Evolutionary conservation across 371 early-diverging fungal genomes (phyloP), one percentile per base, ranked within the genome.

Genomic region (Parasitella parasitica): DNA sequence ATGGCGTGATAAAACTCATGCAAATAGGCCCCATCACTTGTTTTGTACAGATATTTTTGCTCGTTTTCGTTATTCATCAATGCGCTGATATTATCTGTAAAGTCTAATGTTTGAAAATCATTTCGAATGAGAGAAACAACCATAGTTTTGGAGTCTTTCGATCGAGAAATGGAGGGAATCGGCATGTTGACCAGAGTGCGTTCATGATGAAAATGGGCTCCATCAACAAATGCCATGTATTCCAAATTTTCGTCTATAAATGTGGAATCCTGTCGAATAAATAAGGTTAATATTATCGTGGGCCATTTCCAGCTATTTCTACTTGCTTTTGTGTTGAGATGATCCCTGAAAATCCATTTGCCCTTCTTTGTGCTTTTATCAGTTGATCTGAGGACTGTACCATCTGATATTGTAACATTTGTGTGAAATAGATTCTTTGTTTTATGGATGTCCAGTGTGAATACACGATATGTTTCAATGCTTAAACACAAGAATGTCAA

Each of bases 221-320:
- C 76, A 43, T 78, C 79, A 0, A 72, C 74, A 60, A 73, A 70
- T 6, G 70, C 67, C 69, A 78, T 76, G 22, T 76, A 73, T 51
- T 78, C 74, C n/a, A 73, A 16, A 2, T 64, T 58, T 16, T 66
- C 72, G 28, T 71, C 67, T 7, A 57, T 58, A 52, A 67, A 64
- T 8, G 56, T 65, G 26, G 57, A 53, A 18, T 56, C 27, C 73
- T 73, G 48, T 27, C 7, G 43, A 2, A 39, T 20, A 22, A 27
- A 36, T 48, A 12, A 28, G 11, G 26, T 4, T 32, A 38, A 4
- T 39, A 4, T 48, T 13, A 9, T 49, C 3, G 20, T 11, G 18
- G 3, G 22, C 6, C 12, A 6, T 22, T 54, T 24, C 11, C 18
- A 28, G 4, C 4, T 8, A 48, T 34, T 12, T 38, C 13, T 38